Evolutionary conservation across 768 basidiomycete genomes (phyloP), one percentile per base, ranked within the genome.

Genomic region (Serpula lacrymans): DNA sequence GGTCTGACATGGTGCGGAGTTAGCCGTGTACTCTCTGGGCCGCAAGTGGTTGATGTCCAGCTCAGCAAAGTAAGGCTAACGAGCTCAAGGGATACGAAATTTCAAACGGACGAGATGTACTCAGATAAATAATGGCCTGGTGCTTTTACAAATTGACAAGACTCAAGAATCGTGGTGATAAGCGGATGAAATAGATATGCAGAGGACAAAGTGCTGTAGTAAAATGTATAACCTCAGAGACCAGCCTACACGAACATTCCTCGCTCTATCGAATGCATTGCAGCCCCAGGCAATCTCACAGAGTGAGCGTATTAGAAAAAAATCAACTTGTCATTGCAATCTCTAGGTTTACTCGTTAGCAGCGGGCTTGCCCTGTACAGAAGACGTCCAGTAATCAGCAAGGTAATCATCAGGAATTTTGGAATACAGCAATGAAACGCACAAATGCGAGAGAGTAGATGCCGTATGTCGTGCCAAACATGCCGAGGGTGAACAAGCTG

Each of bases 381-480:
- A 23, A 22, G 6, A 37, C 16, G 13, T 20, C 9, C n/a, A 17
- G 28, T 21, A 3, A 27, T 6, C 17, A 33, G 16, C 8, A 30
- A 5, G 20, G n/a, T 25, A 36, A 20, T 1, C n/a, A 6, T 28
- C 0, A 9, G 2, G 16, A 1, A 3, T 5, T 3, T 9, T 2
- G 2, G 1, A 20, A 28, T 12, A 16, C n/a, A 6, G 28, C 29
- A 14, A 42, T 10, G 23, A 20, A 16, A 58, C 69, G 40, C 49
- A 79, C 77, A 59, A 55, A 63, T 30, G 67, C 42, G 48, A 88
- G 62, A 14, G 67, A 57, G 54, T 63, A 74, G 3, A 72, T 55
- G 10, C 78, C 79, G 39, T 66, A 79, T 9, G 62, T 61, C 18
- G 78, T 74, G 40, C 74, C 76, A 21, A 61, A 29, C 67, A 83